These are phyloP conservation scores for Pittosporum tobira DNA, from an alignment of 129 eudicot species.

Conservation along the genomic window DNA sequence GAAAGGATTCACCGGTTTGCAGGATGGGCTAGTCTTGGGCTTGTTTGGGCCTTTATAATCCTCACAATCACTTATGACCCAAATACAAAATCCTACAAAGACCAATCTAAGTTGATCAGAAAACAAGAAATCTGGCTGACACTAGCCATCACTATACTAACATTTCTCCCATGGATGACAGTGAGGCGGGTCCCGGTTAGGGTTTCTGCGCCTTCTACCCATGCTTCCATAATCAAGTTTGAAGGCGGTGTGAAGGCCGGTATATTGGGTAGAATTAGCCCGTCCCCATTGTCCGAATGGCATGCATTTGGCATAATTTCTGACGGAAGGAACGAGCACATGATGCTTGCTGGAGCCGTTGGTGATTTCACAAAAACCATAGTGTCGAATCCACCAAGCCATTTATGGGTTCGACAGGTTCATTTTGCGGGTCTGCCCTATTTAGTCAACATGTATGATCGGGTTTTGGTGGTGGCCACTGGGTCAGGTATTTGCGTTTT, in stretches of 20 bases:
- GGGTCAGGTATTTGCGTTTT: slow-evolving; percentile 77
- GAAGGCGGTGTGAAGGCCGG: slow-evolving; percentile 63
- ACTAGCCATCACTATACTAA: slow-evolving; percentile 35
- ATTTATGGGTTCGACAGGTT: slow-evolving; percentile 66
- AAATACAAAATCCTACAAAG: slow-evolving; percentile 31
- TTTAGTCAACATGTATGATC: slow-evolving; percentile 60
- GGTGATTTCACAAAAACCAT: slow-evolving; percentile 72
- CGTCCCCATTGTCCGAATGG: slow-evolving; percentile 78
- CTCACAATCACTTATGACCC: slow-evolving; percentile 47
- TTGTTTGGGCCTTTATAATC: slow-evolving; percentile 54
- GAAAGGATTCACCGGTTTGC: slow-evolving; percentile 63
- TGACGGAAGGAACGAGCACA: slow-evolving; percentile 57
- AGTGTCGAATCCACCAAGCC: slow-evolving; percentile 55
- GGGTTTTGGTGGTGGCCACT: slow-evolving; percentile 64
- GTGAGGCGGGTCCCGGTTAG: slow-evolving; percentile 57
- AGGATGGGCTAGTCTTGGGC: slow-evolving; percentile 47
- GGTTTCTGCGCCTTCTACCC: slow-evolving; percentile 54
- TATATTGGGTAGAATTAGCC: slow-evolving; percentile 62
- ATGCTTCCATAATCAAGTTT: slow-evolving; percentile 65
- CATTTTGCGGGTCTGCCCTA: slow-evolving; percentile 76
- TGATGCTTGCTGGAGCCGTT: slow-evolving; percentile 87
- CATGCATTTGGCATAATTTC: slow-evolving; percentile 83
- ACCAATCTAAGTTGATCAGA: slow-evolving; percentile 20
- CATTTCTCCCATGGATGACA: slow-evolving; percentile 54
- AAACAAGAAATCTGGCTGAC: slow-evolving; percentile 68